Conservation (phyloP, 2,329 filamentous ascomycete species). For the Calcarisporium arbuscula region DNA sequence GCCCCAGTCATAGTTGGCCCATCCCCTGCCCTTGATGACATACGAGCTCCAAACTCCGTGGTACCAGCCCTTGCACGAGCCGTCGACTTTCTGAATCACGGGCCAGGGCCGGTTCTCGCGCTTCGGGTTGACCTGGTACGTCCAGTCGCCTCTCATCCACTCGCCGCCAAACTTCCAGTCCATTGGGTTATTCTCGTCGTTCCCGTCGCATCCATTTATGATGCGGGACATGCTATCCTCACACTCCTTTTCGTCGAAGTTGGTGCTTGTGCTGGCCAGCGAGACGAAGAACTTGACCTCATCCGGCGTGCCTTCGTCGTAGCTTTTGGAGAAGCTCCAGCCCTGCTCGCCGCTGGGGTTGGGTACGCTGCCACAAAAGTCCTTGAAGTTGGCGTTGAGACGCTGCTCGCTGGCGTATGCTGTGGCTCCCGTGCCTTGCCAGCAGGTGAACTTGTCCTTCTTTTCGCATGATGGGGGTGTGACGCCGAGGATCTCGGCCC, state of each 20-base stretch:
- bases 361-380: slow-evolving; percentile 20
- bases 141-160: slow-evolving; percentile 17
- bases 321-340: slow-evolving; percentile 16
- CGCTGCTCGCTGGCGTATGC: slow-evolving; percentile 15
- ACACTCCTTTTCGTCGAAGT: slow-evolving; percentile 14
- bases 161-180: slow-evolving; percentile 24
- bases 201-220: slow-evolving; percentile 24
- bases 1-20: slow-evolving; percentile 17
- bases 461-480: slow-evolving; percentile 8
- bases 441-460: slow-evolving; percentile 20
- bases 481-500: slow-evolving; percentile 14
- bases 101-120: slow-evolving; percentile 13
- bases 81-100: slow-evolving; percentile 12
- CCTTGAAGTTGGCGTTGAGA: slow-evolving; percentile 18
- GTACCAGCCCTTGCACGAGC: slow-evolving; percentile 16
- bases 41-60: slow-evolving; percentile 13
- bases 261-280: slow-evolving; percentile 8
- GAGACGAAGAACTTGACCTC: slow-evolving; percentile 15
- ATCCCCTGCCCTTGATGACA: slow-evolving; percentile 19
- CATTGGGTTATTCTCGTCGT: slow-evolving; percentile 20
- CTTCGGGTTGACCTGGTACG: slow-evolving; percentile 16
- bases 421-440: slow-evolving; percentile 14
- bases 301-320: slow-evolving; percentile 21
- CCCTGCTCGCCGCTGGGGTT: slow-evolving; percentile 10
- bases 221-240: slow-evolving; percentile 13